Evolutionary conservation across 495 filamentous ascomycete genomes (phyloP).

Genomic region (Podospora anserina): DNA sequence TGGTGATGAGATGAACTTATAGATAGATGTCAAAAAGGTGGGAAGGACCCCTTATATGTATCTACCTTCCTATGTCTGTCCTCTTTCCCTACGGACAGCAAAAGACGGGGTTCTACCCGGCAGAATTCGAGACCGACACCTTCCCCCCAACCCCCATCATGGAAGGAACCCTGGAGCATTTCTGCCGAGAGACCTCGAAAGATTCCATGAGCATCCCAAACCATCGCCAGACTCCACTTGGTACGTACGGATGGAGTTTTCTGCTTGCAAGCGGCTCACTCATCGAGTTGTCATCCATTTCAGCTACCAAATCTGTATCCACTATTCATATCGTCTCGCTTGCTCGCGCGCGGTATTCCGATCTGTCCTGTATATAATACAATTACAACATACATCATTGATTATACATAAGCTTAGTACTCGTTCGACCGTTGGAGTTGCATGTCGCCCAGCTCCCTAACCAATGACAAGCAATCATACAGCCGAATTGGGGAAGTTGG

Average conservation of each 20-base stretch:
- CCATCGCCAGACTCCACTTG: background rate
- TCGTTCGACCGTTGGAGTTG: background rate
- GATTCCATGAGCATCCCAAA: conserved; percentile 2
- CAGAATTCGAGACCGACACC: conserved; percentile 6
- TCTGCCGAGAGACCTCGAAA: background rate
- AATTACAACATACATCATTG: background rate
- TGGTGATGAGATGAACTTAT: background rate
- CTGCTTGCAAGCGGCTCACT: background rate
- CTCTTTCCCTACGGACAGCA: background rate
- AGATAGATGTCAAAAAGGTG: background rate
- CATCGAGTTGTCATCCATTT: background rate
- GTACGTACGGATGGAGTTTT: background rate
- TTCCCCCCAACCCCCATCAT: conserved; percentile 1
- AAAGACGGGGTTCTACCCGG: background rate
- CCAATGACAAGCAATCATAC: background rate
- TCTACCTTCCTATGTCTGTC: background rate
- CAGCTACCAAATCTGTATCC: background rate
- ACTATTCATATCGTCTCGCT: background rate
- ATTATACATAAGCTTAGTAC: background rate
- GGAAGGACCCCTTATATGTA: conserved; percentile 10
- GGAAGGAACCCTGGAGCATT: background rate
- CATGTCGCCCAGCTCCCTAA: background rate
- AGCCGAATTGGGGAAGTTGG: background rate
- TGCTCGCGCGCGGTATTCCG: background rate
- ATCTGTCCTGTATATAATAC: background rate